Base-by-base conservation (phyloP, 345 rosid genomes). In the Cardamine resedifolia region DNA sequence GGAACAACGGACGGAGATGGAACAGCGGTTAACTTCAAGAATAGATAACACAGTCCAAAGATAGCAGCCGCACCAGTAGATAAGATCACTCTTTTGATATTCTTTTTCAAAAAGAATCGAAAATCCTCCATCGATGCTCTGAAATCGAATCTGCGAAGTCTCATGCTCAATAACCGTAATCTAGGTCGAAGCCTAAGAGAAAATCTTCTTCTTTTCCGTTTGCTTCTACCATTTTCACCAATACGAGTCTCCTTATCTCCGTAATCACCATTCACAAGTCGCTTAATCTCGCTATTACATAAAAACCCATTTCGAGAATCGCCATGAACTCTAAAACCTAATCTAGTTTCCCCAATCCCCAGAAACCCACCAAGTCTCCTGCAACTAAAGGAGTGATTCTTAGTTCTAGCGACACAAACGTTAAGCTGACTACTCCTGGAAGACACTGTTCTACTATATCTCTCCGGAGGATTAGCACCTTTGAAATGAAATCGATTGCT, bases 1-100 rank as follows among this genome's bases (percentile, higher is more conserved):
- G 97, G 96, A 63, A 94, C 90, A 66, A 77, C 41, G 63, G 86
- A 83, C 2, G 96, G 86, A 50, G 91, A 83, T 8, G 97, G 96
- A 66, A 80, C 60, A 28, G 96, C 79, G 2, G 95, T 86, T 73
- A 89, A 77, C 71, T 84, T 90, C 86, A 89, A 73, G 79, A 91
- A 77, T 79, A 91, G 49, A 78, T 70, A 94, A 77, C 86, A 88
- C 8, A 89, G 58, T 63, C 89, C 95, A 70, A 94, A 72, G 8
- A 79, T 83, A 48, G 86, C 31, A 74, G 86, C 83, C 30, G 82
- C 75, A 11, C 82, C 84, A 64, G 84, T 49, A 20, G 75, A 80
- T 45, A 91, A 66, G 44, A 79, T 60, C 71, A 86, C 86, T 71
- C 80, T 82, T 68, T 77, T 89, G 63, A 70, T 18, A 68, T 91